Percentiles rank a stretch among this genome's conserved stretches.
phyloP scores from a whole-genome alignment of 805 yeast species.

The Nakazawaea anatomiae region DNA sequence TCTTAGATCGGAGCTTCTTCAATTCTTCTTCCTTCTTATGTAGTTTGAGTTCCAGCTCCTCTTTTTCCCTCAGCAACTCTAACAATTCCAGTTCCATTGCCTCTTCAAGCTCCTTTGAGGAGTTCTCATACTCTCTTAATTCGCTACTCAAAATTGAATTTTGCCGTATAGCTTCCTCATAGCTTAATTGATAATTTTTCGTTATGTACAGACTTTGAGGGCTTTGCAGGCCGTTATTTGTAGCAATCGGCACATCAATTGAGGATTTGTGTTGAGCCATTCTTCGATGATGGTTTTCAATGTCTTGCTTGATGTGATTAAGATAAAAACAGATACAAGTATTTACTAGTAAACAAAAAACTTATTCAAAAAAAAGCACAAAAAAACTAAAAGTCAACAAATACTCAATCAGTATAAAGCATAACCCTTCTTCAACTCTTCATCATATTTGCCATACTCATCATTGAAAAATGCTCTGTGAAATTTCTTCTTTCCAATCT shows the following conservation, averaged over 20 bases:
- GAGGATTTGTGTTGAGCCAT: too few relatives aligned
- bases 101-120: conserved; percentile 37
- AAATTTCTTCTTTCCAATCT: conserved; percentile 20
- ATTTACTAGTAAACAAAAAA: too few relatives aligned
- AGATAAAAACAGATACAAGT: too few relatives aligned
- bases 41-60: conserved; percentile 13
- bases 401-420: not conserved
- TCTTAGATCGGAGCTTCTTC: not conserved
- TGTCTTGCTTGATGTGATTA: too few relatives aligned
- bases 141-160: conserved; percentile 32
- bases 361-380: too few relatives aligned
- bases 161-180: conserved; percentile 22
- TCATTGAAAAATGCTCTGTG: conserved; percentile 20
- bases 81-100: conserved; percentile 38
- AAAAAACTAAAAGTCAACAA: not conserved
- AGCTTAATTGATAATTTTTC: not conserved
- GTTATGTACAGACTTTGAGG: not conserved
- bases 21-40: conserved; percentile 3
- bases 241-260: too few relatives aligned
- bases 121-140: conserved; percentile 34
- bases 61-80: conserved; percentile 21
- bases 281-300: too few relatives aligned
- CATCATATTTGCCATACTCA: conserved; percentile 15
- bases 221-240: not conserved
- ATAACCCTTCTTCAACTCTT: conserved; percentile 5